Percentiles rank a stretch among this genome's conserved stretches.
Conservation (phyloP, 129 eudicot species). For the Escallonia rubra region DNA sequence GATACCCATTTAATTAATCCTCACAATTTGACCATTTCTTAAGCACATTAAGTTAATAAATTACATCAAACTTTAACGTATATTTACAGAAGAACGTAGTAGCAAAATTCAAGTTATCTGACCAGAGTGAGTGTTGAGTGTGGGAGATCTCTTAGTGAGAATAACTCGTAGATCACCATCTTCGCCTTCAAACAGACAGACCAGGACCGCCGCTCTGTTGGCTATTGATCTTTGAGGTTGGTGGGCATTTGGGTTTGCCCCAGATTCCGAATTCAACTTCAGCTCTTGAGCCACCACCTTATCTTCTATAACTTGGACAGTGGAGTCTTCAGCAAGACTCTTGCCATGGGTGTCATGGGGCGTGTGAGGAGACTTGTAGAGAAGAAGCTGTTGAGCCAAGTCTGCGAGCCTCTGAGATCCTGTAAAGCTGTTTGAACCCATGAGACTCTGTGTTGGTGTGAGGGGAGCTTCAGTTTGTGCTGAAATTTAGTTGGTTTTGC, state of each 20-base stretch:
- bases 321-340: too few species aligned
- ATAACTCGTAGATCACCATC: slow-evolving; percentile 23
- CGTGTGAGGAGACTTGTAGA: slow-evolving; percentile 49
- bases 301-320: too few species aligned
- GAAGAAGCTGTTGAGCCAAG: slow-evolving; percentile 59
- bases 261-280: too few species aligned
- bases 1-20: not conserved
- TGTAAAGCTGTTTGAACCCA: slow-evolving; percentile 13
- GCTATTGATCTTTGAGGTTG: not conserved
- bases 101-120: not conserved
- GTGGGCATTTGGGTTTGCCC: slow-evolving; percentile 17
- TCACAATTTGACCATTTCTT: too few species aligned
- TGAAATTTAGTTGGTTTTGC: too few species aligned
- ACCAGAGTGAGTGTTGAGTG: slow-evolving; percentile 31
- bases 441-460: not conserved
- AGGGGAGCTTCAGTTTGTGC: too few species aligned
- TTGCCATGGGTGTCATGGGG: not conserved
- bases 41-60: too few species aligned
- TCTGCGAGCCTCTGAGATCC: slow-evolving; percentile 27
- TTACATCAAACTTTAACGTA: not conserved
- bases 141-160: slow-evolving; percentile 29
- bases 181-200: slow-evolving; percentile 23
- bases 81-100: not conserved
- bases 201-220: slow-evolving; percentile 30
- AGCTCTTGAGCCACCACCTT: too few species aligned